phyloP scores from a whole-genome alignment of 345 rosid species.

The Pelargonium nanum region DNA sequence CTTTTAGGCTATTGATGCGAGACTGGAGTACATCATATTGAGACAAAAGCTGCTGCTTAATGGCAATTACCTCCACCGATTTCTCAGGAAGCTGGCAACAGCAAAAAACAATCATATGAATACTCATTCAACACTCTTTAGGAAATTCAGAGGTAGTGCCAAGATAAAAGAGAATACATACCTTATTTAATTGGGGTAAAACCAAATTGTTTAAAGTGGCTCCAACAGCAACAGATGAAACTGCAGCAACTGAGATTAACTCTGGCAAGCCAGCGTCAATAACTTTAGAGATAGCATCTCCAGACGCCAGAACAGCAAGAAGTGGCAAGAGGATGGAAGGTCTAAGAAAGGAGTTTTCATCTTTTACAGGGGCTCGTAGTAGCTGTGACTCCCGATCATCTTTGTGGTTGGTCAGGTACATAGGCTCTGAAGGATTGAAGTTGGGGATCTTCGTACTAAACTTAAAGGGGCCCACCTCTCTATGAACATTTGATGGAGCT shows the following conservation, averaged over 20 bases:
- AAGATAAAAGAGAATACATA: constrained; percentile 7
- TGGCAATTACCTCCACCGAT: constrained; percentile 51
- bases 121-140: too few relatives aligned
- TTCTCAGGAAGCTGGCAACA: constrained; percentile 71
- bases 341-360: constrained; percentile 45
- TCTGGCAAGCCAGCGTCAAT: constrained; percentile 86
- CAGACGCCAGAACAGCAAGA: constrained; percentile 66
- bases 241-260: constrained; percentile 60
- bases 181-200: constrained; percentile 65
- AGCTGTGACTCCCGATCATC: constrained; percentile 56
- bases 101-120: constrained; percentile 5
- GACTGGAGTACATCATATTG: constrained; percentile 79
- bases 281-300: constrained; percentile 82
- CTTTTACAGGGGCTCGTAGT: constrained; percentile 66
- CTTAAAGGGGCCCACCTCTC: constrained; percentile 74
- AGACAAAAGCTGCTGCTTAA: constrained; percentile 77
- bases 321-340: constrained; percentile 61
- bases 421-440: constrained; percentile 75
- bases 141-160: neutral
- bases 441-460: constrained; percentile 71
- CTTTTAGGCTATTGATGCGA: constrained; percentile 73
- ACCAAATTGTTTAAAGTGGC: constrained; percentile 55
- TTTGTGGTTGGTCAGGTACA: constrained; percentile 81
- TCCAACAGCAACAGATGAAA: constrained; percentile 64
- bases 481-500: constrained; percentile 60